Evolutionary conservation across 1,284 basidiomycete species (phyloP).

Genomic region (Ustilago loliicola): DNA sequence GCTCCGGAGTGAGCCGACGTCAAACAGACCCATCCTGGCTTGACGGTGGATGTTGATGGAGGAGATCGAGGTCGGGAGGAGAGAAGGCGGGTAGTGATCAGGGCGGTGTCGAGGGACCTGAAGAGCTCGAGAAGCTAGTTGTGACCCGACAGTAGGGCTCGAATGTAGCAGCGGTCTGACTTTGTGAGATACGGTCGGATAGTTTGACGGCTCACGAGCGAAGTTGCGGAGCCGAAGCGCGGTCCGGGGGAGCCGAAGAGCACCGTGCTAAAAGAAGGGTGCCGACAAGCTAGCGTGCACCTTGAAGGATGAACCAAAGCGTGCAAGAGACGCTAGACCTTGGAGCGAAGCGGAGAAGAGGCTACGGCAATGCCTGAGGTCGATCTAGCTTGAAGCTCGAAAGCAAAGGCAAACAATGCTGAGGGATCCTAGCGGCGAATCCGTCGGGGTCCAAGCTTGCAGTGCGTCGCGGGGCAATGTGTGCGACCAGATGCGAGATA

Average conservation of each 20-base stretch:
- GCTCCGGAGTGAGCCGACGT: slow-evolving; percentile 43
- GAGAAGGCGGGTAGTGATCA: neutral
- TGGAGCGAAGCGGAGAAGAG: neutral
- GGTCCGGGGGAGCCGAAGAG: neutral
- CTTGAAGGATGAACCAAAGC: neutral
- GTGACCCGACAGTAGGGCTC: neutral
- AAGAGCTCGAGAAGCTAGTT: neutral
- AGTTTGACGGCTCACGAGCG: neutral
- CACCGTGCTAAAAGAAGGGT: neutral
- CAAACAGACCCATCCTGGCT: slow-evolving; percentile 48
- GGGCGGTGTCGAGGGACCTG: neutral
- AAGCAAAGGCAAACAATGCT: neutral
- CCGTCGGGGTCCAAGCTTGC: neutral
- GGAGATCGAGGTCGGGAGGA: neutral
- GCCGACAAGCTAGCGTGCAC: neutral
- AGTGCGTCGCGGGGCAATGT: neutral
- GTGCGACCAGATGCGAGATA: neutral
- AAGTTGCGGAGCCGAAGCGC: neutral
- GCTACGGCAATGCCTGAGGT: neutral
- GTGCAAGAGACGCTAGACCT: neutral
- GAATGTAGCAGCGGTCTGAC: neutral
- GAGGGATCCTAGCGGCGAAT: neutral
- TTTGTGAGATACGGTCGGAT: neutral
- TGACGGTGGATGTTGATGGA: neutral
- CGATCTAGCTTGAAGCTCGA: neutral